These are phyloP conservation scores for Gloeopeniophorella convolvens DNA, from an alignment of 768 basidiomycete genomes.

Conservation along the genomic window DNA sequence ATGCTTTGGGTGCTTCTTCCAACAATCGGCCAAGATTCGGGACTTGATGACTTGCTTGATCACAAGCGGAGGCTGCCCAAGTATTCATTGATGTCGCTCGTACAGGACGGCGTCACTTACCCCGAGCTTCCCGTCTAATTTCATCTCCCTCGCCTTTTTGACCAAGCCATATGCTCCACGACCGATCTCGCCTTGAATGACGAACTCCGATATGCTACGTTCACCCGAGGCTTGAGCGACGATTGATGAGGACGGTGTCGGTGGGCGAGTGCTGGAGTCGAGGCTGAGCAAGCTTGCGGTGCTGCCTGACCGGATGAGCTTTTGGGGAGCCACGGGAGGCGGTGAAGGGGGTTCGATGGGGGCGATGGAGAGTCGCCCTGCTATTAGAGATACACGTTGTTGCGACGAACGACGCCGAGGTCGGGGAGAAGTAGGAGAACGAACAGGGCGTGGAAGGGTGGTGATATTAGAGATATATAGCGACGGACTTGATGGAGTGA, in stretches of 20 bases:
- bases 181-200: constrained; percentile 83
- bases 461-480: constrained; percentile 26
- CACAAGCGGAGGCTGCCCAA: constrained; percentile 70
- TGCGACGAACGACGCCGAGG: constrained; percentile 76
- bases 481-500: constrained; percentile 17
- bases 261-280: constrained; percentile 53
- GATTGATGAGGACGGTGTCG: constrained; percentile 45
- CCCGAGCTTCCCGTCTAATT: constrained; percentile 69
- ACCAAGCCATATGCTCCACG: constrained; percentile 95
- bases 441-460: constrained; percentile 33
- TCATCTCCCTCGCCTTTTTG: constrained; percentile 79
- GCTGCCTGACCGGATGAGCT: constrained; percentile 58
- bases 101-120: constrained; percentile 41
- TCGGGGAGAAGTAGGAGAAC: constrained; percentile 49
- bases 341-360: constrained; percentile 69
- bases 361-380: constrained; percentile 73
- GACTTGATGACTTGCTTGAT: constrained; percentile 99
- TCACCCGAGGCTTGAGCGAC: constrained; percentile 44
- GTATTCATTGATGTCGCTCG: constrained; percentile 21
- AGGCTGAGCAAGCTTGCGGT: constrained; percentile 56
- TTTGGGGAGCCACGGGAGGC: constrained; percentile 51
- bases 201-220: constrained; percentile 77
- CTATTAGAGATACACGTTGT: constrained; percentile 77
- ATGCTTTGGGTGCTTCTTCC: constrained; percentile 93
- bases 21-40: constrained; percentile 96